phyloP scores from a whole-genome alignment of 2,329 filamentous ascomycete genomes.

The Lasiodiplodia hormozganensis region DNA sequence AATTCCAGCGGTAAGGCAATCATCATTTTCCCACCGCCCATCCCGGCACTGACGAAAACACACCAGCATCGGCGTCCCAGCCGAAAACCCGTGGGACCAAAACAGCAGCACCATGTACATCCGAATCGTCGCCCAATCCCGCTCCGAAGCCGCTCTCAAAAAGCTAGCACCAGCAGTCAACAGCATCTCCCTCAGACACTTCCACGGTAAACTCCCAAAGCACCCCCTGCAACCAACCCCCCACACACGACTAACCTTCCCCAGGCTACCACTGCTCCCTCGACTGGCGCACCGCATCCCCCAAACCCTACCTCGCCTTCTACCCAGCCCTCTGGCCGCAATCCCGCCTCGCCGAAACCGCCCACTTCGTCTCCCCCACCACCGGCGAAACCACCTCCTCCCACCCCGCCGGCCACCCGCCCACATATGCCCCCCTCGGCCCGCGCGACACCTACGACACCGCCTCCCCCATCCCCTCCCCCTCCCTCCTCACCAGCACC shows the following conservation, averaged over 20 bases:
- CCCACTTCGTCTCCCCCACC: slow-evolving; percentile 37
- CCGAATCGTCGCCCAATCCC: slow-evolving; percentile 42
- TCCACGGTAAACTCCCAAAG: not conserved
- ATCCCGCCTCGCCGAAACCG: slow-evolving; percentile 37
- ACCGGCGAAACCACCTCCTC: slow-evolving; percentile 32
- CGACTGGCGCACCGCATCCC: slow-evolving; percentile 41
- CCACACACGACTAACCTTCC: slow-evolving; percentile 28
- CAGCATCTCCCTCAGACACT: slow-evolving; percentile 13
- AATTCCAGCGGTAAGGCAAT: slow-evolving; percentile 25
- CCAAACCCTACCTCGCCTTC: slow-evolving; percentile 42
- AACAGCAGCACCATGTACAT: slow-evolving; percentile 43
- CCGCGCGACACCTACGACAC: slow-evolving; percentile 40
- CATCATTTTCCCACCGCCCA: no score
- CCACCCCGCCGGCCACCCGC: slow-evolving; percentile 10
- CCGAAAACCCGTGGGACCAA: slow-evolving; percentile 38
- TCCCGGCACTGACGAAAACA: not conserved
- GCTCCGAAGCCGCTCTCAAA: slow-evolving; percentile 34
- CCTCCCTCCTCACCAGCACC: slow-evolving; percentile 31
- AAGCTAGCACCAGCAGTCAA: not conserved
- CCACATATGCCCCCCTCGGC: slow-evolving; percentile 29
- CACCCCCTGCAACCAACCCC: no score
- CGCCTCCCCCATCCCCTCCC: slow-evolving; percentile 36
- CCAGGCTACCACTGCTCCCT: slow-evolving; percentile 37
- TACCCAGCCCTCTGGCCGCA: slow-evolving; percentile 41
- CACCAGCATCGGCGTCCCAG: slow-evolving; percentile 33